A percentile compares a stretch with the other conserved stretches of the same genome.
These are phyloP conservation scores for Podosphaera fusca DNA, from an alignment of 2,329 filamentous ascomycete genomes.

Conservation along the genomic window DNA sequence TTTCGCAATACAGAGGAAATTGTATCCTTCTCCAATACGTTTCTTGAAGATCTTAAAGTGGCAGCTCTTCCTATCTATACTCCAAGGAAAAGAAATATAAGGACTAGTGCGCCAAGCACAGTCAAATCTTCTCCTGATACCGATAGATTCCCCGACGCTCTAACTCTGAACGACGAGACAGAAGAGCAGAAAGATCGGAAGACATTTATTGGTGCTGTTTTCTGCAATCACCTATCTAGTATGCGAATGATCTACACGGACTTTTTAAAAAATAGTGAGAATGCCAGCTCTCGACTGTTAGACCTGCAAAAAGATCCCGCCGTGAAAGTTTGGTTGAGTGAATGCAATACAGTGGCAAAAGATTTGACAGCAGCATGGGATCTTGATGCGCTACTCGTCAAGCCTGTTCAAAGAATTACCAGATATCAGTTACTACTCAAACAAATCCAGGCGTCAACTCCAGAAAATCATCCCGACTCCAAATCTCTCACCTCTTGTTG, in stretches of 20 bases:
- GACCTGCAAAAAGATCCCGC: constrained; percentile 39
- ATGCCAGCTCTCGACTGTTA: constrained; percentile 35
- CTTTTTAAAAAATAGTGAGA: constrained; percentile 39
- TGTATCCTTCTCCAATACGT: constrained; percentile 60
- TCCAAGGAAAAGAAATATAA: constrained; percentile 23
- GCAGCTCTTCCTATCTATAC: constrained; percentile 61
- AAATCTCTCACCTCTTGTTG: constrained; percentile 33
- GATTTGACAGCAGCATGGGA: constrained; percentile 91
- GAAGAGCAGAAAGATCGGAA: constrained; percentile 15
- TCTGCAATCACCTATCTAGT: constrained; percentile 27
- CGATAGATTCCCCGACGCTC: constrained; percentile 10
- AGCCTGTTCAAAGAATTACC: constrained; percentile 81
- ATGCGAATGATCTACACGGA: constrained; percentile 39
- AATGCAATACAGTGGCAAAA: constrained; percentile 78
- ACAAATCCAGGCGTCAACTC: constrained; percentile 58
- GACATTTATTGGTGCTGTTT: constrained; percentile 14
- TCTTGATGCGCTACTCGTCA: constrained; percentile 84
- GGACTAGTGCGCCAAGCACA: constrained; percentile 15
- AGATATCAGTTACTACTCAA: constrained; percentile 80
- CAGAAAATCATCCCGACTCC: constrained; percentile 63
- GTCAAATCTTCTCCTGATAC: constrained; percentile 5
- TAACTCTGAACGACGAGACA: constrained; percentile 10
- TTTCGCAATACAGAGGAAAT: constrained; percentile 89
- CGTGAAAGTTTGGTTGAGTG: constrained; percentile 67
- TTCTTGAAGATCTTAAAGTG: constrained; percentile 60